phyloP scores from a whole-genome alignment of 345 rosid genomes.

The Euphorbia lathyris region DNA sequence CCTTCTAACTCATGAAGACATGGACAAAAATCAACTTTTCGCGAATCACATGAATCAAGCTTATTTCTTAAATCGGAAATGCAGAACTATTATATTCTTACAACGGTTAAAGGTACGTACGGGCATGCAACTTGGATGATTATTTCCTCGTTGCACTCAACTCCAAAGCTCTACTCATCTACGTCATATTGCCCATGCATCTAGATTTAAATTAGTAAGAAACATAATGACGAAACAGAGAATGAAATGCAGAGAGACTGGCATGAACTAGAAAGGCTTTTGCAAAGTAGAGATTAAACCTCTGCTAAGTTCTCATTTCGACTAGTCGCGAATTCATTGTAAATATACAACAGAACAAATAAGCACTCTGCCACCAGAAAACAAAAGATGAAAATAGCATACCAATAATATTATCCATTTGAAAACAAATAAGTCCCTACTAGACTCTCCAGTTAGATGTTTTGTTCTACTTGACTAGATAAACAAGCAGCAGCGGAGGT shows the following conservation, averaged over 20 bases:
- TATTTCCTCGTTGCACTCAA: background rate
- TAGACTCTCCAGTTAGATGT: conserved; percentile 25
- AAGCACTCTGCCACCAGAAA: conserved; percentile 17
- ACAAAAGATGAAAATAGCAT: conserved; percentile 19
- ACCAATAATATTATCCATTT: conserved; percentile 20
- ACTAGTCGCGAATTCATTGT: conserved; percentile 20
- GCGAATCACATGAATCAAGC: too few species aligned
- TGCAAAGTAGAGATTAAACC: background rate
- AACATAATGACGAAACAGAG: background rate
- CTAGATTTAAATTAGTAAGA: background rate
- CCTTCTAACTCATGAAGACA: too few species aligned
- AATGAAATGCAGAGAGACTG: background rate
- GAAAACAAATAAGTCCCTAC: conserved; percentile 20
- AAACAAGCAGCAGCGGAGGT: conserved; percentile 31
- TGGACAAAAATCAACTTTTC: too few species aligned
- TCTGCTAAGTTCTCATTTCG: conserved; percentile 13
- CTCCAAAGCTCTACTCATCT: background rate
- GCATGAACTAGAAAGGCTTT: background rate
- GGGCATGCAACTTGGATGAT: too few species aligned
- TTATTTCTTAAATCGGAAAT: too few species aligned
- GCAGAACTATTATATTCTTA: too few species aligned
- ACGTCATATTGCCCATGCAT: too few species aligned
- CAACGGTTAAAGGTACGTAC: too few species aligned
- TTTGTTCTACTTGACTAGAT: conserved; percentile 28
- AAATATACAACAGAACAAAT: conserved; percentile 30